These are phyloP conservation scores for Mortierella hygrophila DNA, from an alignment of 192 early-diverging fungal genomes.

Conservation along the genomic window DNA sequence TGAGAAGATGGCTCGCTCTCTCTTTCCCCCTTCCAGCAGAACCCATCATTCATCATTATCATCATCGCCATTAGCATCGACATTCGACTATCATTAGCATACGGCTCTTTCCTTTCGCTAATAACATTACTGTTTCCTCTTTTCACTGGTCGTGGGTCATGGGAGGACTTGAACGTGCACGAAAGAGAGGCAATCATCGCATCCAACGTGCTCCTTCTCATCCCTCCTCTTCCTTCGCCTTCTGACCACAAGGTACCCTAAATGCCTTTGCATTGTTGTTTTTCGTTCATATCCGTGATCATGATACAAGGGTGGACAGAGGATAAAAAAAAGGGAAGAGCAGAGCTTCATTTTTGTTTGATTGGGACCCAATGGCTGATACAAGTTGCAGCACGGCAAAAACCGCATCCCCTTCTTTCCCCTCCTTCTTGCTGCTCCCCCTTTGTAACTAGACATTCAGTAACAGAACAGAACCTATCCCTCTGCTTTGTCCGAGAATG, in stretches of 20 bases:
- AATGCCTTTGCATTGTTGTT: not conserved
- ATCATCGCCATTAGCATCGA: no score
- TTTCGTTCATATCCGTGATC: not conserved
- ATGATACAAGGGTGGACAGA: not conserved
- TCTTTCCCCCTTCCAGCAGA: not conserved
- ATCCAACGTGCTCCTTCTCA: not conserved
- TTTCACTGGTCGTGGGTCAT: not conserved
- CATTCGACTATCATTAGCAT: not conserved
- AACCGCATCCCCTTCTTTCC: not conserved
- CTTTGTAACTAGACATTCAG: not conserved
- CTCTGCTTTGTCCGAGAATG: not conserved
- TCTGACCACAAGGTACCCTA: not conserved
- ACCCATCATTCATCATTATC: not conserved
- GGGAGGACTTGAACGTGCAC: not conserved
- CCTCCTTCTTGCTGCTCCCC: not conserved
- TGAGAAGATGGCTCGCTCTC: not conserved
- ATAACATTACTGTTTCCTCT: not conserved
- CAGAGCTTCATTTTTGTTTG: not conserved
- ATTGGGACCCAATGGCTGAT: not conserved
- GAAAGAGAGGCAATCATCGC: not conserved
- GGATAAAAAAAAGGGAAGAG: not conserved
- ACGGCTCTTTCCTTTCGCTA: constrained; percentile 3
- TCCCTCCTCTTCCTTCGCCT: not conserved
- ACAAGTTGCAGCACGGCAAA: not conserved
- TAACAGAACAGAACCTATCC: not conserved